Conservation (phyloP, 768 basidiomycete genomes). For the Melanogaster broomeanus region DNA sequence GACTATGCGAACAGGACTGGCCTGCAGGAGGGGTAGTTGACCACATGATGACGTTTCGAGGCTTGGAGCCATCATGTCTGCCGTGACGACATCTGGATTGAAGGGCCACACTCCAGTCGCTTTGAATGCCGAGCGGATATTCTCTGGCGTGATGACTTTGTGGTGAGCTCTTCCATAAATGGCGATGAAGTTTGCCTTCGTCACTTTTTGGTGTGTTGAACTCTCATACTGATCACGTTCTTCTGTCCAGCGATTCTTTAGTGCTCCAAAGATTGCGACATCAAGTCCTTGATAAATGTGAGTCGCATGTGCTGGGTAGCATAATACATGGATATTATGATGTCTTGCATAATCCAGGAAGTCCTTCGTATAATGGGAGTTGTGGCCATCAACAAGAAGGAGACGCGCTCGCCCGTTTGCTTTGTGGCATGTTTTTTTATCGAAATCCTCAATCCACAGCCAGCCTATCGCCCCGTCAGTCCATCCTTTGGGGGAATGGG, state of each 20-base stretch:
- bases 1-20: background rate
- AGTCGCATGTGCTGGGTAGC: conserved; percentile 36
- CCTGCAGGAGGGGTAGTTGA: background rate
- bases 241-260: conserved; percentile 31
- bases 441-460: conserved; percentile 32
- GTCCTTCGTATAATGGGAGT: conserved; percentile 38
- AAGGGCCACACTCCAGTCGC: conserved; percentile 24
- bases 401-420: conserved; percentile 28
- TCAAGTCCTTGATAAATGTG: conserved; percentile 41
- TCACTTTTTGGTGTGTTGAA: background rate
- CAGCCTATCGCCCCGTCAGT: conserved; percentile 28
- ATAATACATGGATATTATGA: conserved; percentile 40
- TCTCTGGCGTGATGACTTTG: no score
- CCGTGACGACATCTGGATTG: conserved; percentile 19
- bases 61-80: conserved; percentile 25
- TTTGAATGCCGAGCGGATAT: no score
- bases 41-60: background rate
- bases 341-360: conserved; percentile 40
- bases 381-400: conserved; percentile 48
- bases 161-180: conserved; percentile 17
- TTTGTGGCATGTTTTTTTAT: conserved; percentile 34
- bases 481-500: conserved; percentile 20
- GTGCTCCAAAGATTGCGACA: conserved; percentile 33
- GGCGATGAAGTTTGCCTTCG: conserved; percentile 6
- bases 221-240: conserved; percentile 11